phyloP scores from a whole-genome alignment of 129 eudicot species.

The Flaveria bidentis region DNA sequence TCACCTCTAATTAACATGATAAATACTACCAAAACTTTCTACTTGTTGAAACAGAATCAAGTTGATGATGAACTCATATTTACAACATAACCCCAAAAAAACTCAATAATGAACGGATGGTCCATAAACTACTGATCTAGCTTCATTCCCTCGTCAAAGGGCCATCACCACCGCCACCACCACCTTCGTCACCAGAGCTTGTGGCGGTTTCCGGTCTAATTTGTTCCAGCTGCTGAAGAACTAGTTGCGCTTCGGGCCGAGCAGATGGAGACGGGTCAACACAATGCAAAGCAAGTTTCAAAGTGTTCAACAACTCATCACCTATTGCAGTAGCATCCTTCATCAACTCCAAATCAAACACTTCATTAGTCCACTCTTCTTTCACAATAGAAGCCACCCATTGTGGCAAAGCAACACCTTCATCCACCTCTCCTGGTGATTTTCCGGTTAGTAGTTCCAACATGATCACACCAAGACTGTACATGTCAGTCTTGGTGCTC shows the following conservation, averaged over 20 bases:
- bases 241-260: conserved; percentile 69
- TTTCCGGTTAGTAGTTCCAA: conserved; percentile 82
- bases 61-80: conserved; percentile 23
- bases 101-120: conserved; percentile 63
- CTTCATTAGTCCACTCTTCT: conserved; percentile 96
- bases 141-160: conserved; percentile 43
- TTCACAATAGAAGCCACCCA: conserved; percentile 93
- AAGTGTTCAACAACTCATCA: conserved; percentile 75
- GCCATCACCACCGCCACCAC: conserved; percentile 23
- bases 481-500: conserved; percentile 75
- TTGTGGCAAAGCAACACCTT: conserved; percentile 71
- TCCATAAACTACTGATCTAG: conserved; percentile 2
- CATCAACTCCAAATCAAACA: conserved; percentile 81
- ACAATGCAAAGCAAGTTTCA: conserved; percentile 87
- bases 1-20: neutral
- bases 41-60: conserved; percentile 28
- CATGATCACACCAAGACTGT: conserved; percentile 84
- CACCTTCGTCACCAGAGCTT: conserved; percentile 53
- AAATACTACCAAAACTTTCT: conserved; percentile 28
- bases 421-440: conserved; percentile 76
- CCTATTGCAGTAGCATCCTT: conserved; percentile 80
- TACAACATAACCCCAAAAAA: conserved; percentile 30
- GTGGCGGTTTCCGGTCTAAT: conserved; percentile 62
- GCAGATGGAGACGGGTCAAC: conserved; percentile 86
- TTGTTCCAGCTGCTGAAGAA: conserved; percentile 76